These are phyloP conservation scores for Phytophthora constricta DNA, from an alignment of 352 stramenopile species.

Conservation along the genomic window DNA sequence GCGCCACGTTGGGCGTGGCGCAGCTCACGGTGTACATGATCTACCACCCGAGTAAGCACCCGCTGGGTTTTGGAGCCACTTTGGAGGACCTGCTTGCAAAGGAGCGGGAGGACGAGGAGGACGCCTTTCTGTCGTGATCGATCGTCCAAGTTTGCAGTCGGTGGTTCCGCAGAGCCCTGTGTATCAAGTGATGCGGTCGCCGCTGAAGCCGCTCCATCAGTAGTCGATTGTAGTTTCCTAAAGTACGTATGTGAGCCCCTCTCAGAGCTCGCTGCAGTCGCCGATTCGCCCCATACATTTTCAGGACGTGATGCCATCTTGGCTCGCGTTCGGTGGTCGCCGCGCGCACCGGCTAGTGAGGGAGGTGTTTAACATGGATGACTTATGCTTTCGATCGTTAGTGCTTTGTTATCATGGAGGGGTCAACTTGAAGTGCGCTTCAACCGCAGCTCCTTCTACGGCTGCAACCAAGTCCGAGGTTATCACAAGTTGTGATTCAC, in stretches of 20 bases:
- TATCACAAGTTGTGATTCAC: too few species aligned
- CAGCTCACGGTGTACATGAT: conserved; percentile 57
- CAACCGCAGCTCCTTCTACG: neutral
- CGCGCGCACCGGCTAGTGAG: neutral
- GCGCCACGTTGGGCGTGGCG: conserved; percentile 34
- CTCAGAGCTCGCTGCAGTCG: conserved; percentile 7
- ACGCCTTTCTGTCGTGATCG: conserved; percentile 25
- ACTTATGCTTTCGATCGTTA: neutral
- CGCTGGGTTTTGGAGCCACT: conserved; percentile 28
- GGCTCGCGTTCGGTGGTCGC: conserved; percentile 13
- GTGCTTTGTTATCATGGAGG: neutral
- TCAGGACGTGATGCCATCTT: neutral
- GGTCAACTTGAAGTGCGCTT: neutral
- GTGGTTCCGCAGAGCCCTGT: conserved; percentile 22
- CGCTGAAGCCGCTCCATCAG: conserved; percentile 26
- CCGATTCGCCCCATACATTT: conserved; percentile 9
- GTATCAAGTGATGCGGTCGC: conserved; percentile 39
- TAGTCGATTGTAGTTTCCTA: conserved; percentile 13
- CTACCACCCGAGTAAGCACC: conserved; percentile 56
- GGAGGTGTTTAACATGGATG: neutral
- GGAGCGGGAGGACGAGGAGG: conserved; percentile 27
- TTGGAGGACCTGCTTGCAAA: conserved; percentile 34
- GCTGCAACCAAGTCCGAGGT: too few species aligned
- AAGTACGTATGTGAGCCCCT: neutral
- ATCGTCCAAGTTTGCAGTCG: conserved; percentile 24